Conservation (phyloP, 805 yeast species). For the Teunomyces lycoperdinae region DNA sequence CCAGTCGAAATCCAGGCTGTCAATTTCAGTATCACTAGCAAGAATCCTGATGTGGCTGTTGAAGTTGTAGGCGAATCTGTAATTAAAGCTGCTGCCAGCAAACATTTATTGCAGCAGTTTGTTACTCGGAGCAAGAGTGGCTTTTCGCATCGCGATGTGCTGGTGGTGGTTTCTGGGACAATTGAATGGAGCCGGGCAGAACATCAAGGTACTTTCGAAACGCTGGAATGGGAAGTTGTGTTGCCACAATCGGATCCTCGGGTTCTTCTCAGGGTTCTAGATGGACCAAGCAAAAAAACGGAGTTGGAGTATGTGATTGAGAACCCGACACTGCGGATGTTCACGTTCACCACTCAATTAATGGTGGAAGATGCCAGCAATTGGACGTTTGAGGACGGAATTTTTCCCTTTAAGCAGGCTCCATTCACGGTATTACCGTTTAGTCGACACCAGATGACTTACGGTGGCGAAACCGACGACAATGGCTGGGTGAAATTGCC, state of each 20-base stretch:
- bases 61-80: conserved; percentile 10
- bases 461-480: conserved; percentile 13
- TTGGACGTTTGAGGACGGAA: conserved; percentile 26
- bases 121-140: conserved; percentile 38
- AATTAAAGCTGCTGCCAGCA: not conserved
- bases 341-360: conserved; percentile 57
- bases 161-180: conserved; percentile 19
- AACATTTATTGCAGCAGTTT: conserved; percentile 18
- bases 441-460: conserved; percentile 45
- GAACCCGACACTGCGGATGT: conserved; percentile 70
- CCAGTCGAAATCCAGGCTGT: conserved; percentile 16
- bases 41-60: conserved; percentile 25
- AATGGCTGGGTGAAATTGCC: conserved; percentile 47
- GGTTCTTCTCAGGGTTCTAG: conserved; percentile 44
- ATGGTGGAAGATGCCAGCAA: conserved; percentile 19
- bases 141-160: conserved; percentile 35
- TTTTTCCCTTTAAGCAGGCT: conserved; percentile 26
- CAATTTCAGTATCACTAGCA: conserved; percentile 21
- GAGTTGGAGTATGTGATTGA: conserved; percentile 55
- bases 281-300: conserved; percentile 10
- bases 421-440: conserved; percentile 61
- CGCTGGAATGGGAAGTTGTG: conserved; percentile 47
- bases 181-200: conserved; percentile 35
- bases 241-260: conserved; percentile 72
- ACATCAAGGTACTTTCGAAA: conserved; percentile 24